Conservation (phyloP, 768 basidiomycete genomes). For the Filobasidium floriforme region DNA sequence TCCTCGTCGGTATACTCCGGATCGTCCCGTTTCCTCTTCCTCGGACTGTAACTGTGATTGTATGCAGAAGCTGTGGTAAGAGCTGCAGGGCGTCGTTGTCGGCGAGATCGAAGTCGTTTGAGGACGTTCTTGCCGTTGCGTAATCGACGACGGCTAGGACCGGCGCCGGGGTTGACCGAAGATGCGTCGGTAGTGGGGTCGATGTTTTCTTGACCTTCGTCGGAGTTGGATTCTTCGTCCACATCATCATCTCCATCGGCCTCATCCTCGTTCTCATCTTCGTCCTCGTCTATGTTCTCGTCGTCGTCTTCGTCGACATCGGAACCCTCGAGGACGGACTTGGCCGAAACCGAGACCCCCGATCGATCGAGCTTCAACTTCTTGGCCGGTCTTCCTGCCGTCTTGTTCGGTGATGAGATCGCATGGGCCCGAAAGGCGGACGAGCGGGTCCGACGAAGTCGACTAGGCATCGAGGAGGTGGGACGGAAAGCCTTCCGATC, state of each 20-base stretch:
- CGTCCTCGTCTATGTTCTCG: constrained; percentile 18
- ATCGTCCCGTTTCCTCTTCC: constrained; percentile 31
- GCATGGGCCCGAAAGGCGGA: constrained; percentile 4
- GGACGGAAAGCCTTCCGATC: not conserved
- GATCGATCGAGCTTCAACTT: constrained; percentile 7
- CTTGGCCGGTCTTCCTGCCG: not conserved
- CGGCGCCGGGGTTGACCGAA: not conserved
- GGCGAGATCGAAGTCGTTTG: not conserved
- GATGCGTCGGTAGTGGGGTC: not conserved
- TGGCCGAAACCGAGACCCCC: not conserved
- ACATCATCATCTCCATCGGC: constrained; percentile 24
- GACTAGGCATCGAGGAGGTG: not conserved
- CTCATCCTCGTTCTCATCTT: constrained; percentile 11
- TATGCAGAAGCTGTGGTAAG: too few species aligned
- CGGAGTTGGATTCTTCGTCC: constrained; percentile 18
- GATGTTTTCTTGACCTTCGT: constrained; percentile 1
- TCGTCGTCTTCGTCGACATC: constrained; percentile 29
- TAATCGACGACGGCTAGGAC: not conserved
- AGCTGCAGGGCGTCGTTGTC: not conserved
- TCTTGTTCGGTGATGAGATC: not conserved
- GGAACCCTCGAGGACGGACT: constrained; percentile 16
- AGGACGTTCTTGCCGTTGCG: not conserved
- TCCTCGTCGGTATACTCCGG: constrained; percentile 13
- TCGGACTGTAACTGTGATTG: constrained; percentile 22
- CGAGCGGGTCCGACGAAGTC: constrained; percentile 1